phyloP scores from a whole-genome alignment of 2,329 filamentous ascomycete genomes.

The Ceratocystiopsis minuta region DNA sequence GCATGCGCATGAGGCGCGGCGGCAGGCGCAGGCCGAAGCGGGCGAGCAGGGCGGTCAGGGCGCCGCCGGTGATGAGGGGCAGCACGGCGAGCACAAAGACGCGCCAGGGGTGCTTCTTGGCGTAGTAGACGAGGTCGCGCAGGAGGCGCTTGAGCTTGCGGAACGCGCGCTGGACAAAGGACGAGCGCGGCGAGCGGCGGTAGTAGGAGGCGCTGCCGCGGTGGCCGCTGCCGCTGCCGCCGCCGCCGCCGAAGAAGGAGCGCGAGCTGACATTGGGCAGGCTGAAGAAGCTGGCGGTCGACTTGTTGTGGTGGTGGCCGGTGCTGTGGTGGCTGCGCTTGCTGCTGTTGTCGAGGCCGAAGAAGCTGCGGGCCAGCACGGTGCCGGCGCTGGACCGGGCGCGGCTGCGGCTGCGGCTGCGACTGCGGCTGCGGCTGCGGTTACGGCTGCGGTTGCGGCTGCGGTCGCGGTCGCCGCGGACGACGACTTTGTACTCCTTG shows the following conservation, averaged over 20 bases:
- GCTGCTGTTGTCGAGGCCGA: conserved; percentile 7
- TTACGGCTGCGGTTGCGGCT: conserved; percentile 8
- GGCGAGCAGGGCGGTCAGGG: conserved; percentile 57
- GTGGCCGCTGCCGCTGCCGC: conserved; percentile 5
- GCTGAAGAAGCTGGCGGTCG: conserved; percentile 26
- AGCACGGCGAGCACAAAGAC: conserved; percentile 76
- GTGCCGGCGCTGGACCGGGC: conserved; percentile 7
- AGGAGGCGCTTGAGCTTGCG: conserved; percentile 62
- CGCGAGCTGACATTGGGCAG: conserved; percentile 25
- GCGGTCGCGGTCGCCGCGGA: conserved; percentile 6
- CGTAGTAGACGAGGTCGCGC: conserved; percentile 65
- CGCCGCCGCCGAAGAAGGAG: conserved; percentile 23
- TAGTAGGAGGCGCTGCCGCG: conserved; percentile 37
- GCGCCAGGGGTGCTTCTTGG: conserved; percentile 68
- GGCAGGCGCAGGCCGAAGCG: conserved; percentile 69
- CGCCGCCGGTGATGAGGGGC: conserved; percentile 71
- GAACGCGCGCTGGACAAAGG: conserved; percentile 57
- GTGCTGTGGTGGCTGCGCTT: conserved; percentile 2
- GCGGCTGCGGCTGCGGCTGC: conserved; percentile 16
- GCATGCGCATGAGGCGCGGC: conserved; percentile 36
- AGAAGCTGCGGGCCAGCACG: conserved; percentile 5
- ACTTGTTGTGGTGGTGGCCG: conserved; percentile 9
- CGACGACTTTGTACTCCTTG: conserved; percentile 2
- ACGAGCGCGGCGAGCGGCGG: conserved; percentile 63
- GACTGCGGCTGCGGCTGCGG: conserved; percentile 20